Evolutionary conservation across 495 filamentous ascomycete species (phyloP).

Genomic region (Geoglossum glabrum): DNA sequence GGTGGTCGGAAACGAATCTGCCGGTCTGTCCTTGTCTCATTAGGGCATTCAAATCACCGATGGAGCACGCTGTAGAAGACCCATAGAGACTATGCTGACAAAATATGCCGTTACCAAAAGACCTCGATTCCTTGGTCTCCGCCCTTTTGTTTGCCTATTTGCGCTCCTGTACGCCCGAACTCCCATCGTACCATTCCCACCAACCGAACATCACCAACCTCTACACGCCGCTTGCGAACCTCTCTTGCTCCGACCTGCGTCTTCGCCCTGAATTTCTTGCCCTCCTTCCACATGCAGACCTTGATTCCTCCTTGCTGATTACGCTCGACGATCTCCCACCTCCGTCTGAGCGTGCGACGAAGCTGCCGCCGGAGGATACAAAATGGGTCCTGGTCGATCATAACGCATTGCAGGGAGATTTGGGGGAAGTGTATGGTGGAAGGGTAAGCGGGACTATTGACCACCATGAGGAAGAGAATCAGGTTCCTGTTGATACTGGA

Average conservation of each 20-base stretch:
- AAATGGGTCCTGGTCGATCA: conserved; percentile 71
- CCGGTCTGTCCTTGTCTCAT: conserved; percentile 24
- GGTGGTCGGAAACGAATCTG: conserved; percentile 57
- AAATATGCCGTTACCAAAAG: conserved; percentile 16
- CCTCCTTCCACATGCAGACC: conserved; percentile 22
- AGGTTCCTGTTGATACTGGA: conserved; percentile 26
- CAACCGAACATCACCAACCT: conserved; percentile 14
- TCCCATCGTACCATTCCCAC: conserved; percentile 13
- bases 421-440: conserved; percentile 21
- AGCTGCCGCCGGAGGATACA: conserved; percentile 18
- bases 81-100: conserved; percentile 5
- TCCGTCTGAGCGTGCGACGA: conserved; percentile 9
- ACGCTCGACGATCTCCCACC: conserved; percentile 24
- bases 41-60: neutral
- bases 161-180: conserved; percentile 28
- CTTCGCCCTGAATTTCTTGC: conserved; percentile 60
- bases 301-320: conserved; percentile 20
- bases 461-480: conserved; percentile 70
- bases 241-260: conserved; percentile 44
- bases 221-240: conserved; percentile 68
- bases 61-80: too few relatives aligned
- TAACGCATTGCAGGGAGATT: conserved; percentile 46
- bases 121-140: conserved; percentile 82
- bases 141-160: conserved; percentile 76
- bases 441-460: conserved; percentile 63